These are phyloP conservation scores for Aureobasidium lini DNA, from an alignment of 2,329 filamentous ascomycete genomes.

Conservation along the genomic window DNA sequence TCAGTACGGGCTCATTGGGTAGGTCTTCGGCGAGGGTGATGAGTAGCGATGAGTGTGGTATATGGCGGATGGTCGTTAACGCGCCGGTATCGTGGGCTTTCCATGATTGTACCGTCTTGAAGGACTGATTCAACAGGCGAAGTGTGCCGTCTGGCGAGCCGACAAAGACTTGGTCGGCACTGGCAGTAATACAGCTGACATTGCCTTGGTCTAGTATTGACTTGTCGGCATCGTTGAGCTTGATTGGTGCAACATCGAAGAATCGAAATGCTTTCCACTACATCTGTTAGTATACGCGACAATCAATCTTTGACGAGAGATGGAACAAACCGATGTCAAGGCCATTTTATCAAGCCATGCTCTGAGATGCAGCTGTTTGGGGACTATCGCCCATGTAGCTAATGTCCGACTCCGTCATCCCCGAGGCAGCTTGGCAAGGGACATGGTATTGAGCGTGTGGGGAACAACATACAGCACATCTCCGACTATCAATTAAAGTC, in stretches of 20 bases:
- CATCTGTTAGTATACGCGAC: constrained; percentile 2
- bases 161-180: constrained; percentile 82
- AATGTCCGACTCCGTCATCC: background rate
- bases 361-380: background rate
- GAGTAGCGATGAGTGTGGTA: constrained; percentile 77
- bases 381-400: background rate
- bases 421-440: background rate
- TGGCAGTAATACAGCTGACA: constrained; percentile 75
- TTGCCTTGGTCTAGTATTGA: constrained; percentile 68
- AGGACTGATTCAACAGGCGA: constrained; percentile 76
- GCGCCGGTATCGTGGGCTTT: constrained; percentile 72
- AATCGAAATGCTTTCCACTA: constrained; percentile 99
- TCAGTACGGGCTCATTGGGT: constrained; percentile 77
- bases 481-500: too few relatives aligned
- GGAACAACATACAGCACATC: too few relatives aligned
- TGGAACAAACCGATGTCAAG: constrained; percentile 31
- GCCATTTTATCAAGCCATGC: constrained; percentile 27
- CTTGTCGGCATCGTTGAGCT: constrained; percentile 70
- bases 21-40: constrained; percentile 85
- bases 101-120: constrained; percentile 82
- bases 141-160: constrained; percentile 79
- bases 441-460: background rate
- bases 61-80: constrained; percentile 86
- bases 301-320: too few relatives aligned
- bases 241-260: constrained; percentile 87